These are phyloP conservation scores for Physcomitrium patens DNA, from an alignment of 225 moss, liverwort and hornwort species.

Conservation along the genomic window DNA sequence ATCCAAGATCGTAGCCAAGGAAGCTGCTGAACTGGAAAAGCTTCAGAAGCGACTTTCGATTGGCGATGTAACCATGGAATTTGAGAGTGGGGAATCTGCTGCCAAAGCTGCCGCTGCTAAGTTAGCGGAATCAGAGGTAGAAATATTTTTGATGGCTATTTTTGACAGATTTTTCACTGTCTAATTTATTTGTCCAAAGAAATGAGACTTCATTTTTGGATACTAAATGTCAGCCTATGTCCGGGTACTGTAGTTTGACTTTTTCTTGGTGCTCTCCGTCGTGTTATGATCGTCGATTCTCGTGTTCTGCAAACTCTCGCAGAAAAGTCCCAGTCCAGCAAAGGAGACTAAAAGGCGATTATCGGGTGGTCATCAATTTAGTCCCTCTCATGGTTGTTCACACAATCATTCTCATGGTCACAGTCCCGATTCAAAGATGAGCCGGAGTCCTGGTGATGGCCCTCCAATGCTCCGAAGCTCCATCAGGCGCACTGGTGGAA, in stretches of 20 bases:
- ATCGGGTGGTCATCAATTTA: constrained; percentile 35
- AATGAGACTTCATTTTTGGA: too few species aligned
- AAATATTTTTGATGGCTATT: background rate
- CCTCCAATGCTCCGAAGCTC: constrained; percentile 62
- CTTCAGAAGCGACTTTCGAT: constrained; percentile 72
- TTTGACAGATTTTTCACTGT: too few species aligned
- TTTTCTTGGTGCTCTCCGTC: too few species aligned
- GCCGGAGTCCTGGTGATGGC: constrained; percentile 43
- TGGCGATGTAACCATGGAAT: constrained; percentile 80
- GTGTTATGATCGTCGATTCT: constrained; percentile 20
- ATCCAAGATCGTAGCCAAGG: constrained; percentile 55
- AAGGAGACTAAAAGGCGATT: constrained; percentile 53
- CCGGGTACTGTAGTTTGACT: too few species aligned
- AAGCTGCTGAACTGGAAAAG: constrained; percentile 63
- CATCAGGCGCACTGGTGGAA: constrained; percentile 62
- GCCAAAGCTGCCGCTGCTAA: constrained; percentile 56
- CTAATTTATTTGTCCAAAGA: too few species aligned
- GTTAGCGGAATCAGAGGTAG: constrained; percentile 65
- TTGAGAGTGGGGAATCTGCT: constrained; percentile 70
- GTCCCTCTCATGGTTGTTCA: constrained; percentile 52
- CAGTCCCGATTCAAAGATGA: constrained; percentile 45
- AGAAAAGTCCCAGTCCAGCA: constrained; percentile 53
- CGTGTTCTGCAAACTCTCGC: constrained; percentile 23
- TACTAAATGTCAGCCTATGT: too few species aligned
- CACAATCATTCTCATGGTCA: constrained; percentile 32